Base-by-base conservation (phyloP, 164 flowering plant species). In the Berberis vulgaris region DNA sequence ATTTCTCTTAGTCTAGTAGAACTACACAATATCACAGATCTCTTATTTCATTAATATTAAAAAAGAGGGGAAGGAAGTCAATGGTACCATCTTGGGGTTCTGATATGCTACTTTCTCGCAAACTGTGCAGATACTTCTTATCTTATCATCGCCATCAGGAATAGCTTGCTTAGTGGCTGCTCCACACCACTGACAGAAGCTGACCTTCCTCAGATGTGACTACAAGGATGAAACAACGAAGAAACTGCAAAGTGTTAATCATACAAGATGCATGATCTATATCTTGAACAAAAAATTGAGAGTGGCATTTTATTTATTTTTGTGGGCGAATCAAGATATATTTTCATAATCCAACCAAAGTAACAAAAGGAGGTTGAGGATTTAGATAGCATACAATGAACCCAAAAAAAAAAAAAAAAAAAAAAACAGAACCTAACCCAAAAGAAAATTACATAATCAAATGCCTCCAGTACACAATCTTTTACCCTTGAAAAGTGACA, bases 31-130 rank as follows among this genome's bases (percentile, higher is more conserved):
- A 54, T 2, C 4, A 6, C 38, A 58, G 10, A 5, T 13, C 13
- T 59, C 45, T n/a, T 44, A 6, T 43, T 3, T 3, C 41, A 7
- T 9, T 1, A 26, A 47, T 7, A 46, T 49, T 52, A 10, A 40
- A 43, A 53, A 43, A 11, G 4, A 62, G 47, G 43, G 13, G 13
- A 39, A 38, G 8, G 12, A 59, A 60, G 43, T 39, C 54, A 26
- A 26, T n/a, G 8, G 45, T 77, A 94, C 98, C 97, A 94, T 94
- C 77, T 94, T 94, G 4, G 98, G 98, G 70, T 94, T 94, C 78
- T 88, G 88, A 72, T 94, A 94, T 41, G 83, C 72, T 54, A 91
- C 78, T 69, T 76, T 86, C 54, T 81, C 88, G 71, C 98, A 94
- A 10, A 60, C 67, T 7, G 89, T 87, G 81, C 98, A 94, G 60